Base-by-base conservation (phyloP, 768 basidiomycete species). In the Gymnopilus junonius region DNA sequence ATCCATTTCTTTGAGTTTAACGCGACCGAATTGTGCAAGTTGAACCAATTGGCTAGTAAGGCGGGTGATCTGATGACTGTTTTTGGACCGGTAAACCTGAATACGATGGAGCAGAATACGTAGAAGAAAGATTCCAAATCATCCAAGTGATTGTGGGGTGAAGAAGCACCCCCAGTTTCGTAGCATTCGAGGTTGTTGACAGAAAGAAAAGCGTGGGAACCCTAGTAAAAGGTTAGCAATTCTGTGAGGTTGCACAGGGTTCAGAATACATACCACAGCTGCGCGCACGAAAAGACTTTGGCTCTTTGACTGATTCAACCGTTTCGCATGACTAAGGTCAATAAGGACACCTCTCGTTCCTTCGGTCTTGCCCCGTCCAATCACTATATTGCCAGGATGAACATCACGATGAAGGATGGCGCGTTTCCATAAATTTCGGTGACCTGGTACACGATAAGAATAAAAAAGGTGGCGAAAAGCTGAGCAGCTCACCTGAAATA, bases 401-500 rank as follows among this genome's bases (percentile, higher is more conserved):
- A 63, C 27, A 37, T 63, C 62, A 8, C 62, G 56, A 23, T 63
- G 62, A 5, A 58, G 12, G 17, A 63, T 53, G 20, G 20, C 32
- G 11, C 3, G 21, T 7, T 32, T 39, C 39, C 45, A 63, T 11
- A 63, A 27, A 40, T 51, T 34, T 10, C 29, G 46, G 20, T 63
- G 62, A 10, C 55, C 62, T 63, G n/a, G 15, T 17, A 8, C 3
- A n/a, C 15, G 8, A 7, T 20, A 17, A 42, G 8, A 40, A 40
- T 34, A 21, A 48, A 12, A 35, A 12, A 15, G 29, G 21, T n/a
- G 31, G 32, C n/a, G 29, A 35, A 4, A 21, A 27, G 34, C 7
- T 17, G 39, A 25, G 31, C 2, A 2, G 46, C 63, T 50, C 40
- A 69, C 69, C 67, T 32, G 15, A 12, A 23, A 70, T 61, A 23